Percentiles rank a stretch among this genome's conserved stretches.
Conservation (phyloP, 352 stramenopile genomes). For the Aphanomyces cochlioides region DNA sequence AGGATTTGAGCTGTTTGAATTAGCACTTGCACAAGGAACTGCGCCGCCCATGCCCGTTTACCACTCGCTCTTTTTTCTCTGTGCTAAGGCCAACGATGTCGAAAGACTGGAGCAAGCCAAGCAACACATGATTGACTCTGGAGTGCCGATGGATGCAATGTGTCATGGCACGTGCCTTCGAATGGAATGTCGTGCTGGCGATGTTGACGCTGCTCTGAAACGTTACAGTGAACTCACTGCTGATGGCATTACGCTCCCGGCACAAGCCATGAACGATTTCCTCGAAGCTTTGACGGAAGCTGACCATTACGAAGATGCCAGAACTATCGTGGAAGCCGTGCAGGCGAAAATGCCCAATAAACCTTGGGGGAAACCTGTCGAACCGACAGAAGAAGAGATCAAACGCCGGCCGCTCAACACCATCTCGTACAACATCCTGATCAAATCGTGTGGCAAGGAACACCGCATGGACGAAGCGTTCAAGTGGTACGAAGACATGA, state of each 20-base stretch:
- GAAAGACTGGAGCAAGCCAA: slow-evolving; percentile 49
- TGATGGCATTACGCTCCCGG: slow-evolving; percentile 47
- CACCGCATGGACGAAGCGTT: slow-evolving; percentile 66
- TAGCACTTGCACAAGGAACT: slow-evolving; percentile 40
- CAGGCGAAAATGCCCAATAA: neutral
- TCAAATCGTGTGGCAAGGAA: slow-evolving; percentile 74
- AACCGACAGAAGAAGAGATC: slow-evolving; percentile 13
- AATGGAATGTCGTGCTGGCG: slow-evolving; percentile 53
- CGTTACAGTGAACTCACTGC: slow-evolving; percentile 58
- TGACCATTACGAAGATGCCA: slow-evolving; percentile 53
- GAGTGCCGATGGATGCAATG: slow-evolving; percentile 61
- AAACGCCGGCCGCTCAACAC: slow-evolving; percentile 39
- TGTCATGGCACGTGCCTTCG: slow-evolving; percentile 72
- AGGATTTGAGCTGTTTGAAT: slow-evolving; percentile 60
- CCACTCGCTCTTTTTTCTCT: slow-evolving; percentile 54
- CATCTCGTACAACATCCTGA: slow-evolving; percentile 77
- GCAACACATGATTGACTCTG: slow-evolving; percentile 49
- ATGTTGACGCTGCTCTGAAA: slow-evolving; percentile 46
- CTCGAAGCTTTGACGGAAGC: slow-evolving; percentile 65
- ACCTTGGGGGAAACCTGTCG: slow-evolving; percentile 41
- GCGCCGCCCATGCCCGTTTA: slow-evolving; percentile 69
- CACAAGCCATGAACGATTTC: slow-evolving; percentile 67
- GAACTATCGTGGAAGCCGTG: slow-evolving; percentile 42
- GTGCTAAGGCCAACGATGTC: slow-evolving; percentile 44
- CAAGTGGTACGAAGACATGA: slow-evolving; percentile 84